Conservation (phyloP, 2,329 filamentous ascomycete species). For the Pestalotiopsis sp. region DNA sequence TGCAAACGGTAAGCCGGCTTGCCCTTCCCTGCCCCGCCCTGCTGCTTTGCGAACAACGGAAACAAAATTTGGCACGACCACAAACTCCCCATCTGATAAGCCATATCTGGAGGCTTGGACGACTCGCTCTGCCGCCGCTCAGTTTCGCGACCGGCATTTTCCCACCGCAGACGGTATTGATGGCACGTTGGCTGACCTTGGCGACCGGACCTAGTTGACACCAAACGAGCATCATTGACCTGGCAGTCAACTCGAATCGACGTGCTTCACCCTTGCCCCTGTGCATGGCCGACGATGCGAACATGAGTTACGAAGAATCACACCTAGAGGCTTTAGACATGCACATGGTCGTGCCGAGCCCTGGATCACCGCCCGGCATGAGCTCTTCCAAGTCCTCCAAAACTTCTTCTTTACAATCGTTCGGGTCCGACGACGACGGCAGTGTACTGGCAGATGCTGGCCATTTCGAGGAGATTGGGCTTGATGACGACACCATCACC, state of each 20-base stretch:
- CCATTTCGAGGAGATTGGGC: constrained; percentile 92
- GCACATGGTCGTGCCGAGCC: constrained; percentile 42
- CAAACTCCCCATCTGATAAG: too few species aligned
- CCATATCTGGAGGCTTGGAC: too few species aligned
- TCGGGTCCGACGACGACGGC: constrained; percentile 72
- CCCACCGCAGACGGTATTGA: too few species aligned
- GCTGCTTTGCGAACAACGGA: neutral
- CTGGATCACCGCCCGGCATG: constrained; percentile 76
- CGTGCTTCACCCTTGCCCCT: neutral
- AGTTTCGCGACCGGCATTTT: too few species aligned
- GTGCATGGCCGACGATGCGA: constrained; percentile 28
- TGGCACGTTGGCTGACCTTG: too few species aligned
- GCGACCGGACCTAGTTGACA: too few species aligned
- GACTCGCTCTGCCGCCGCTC: too few species aligned
- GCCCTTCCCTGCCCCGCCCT: neutral
- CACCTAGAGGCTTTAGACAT: constrained; percentile 36
- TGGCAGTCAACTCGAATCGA: neutral
- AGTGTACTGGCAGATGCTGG: constrained; percentile 71
- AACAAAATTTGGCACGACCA: neutral
- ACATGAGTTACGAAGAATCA: constrained; percentile 43
- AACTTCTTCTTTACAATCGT: constrained; percentile 84
- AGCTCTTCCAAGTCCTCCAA: constrained; percentile 86
- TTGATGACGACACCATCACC: constrained; percentile 68
- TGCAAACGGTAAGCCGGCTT: neutral
- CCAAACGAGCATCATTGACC: neutral